Base-by-base conservation (phyloP, 495 filamentous ascomycete genomes). In the Xylaria grammica region DNA sequence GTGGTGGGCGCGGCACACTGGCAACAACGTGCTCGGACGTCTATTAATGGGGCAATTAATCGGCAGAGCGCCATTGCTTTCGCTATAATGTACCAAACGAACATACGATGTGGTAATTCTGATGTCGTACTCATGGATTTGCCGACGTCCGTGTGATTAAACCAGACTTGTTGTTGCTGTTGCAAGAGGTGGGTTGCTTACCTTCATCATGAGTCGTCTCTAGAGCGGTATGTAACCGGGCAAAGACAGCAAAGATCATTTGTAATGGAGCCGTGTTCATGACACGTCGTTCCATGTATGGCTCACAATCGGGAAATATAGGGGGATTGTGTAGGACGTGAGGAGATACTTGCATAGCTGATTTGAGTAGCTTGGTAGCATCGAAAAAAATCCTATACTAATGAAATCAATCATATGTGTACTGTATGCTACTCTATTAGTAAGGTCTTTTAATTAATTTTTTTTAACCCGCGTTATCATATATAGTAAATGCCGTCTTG, bases 261-360 rank as follows among this genome's bases (percentile, higher is more conserved):
- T 34, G 53, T 56, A 42, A 4, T 56, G n/a, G n/a, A n/a, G n/a
- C 40, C 56, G 36, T 27, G 42, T 59, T 42, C 42, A 5, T 22
- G 29, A 24, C 11, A 48, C 24, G 38, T 15, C 8, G 24, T 20
- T 38, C 54, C 38, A 26, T 42, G 19, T 48, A 29, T 29, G 40
- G 42, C 56, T 46, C 42, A 48, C 30, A 26, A 13, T 19, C 40
- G 29, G 56, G n/a, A 30, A 59, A 59, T 20, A 58, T 22, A 57
- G 22, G 24, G 30, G 2, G 11, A 53, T 53, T 24, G 19, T 17
- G n/a, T 20, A 53, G 30, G 5, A 34, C n/a, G n/a, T 3, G n/a
- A 19, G 40, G 5, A 48, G 6, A 24, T 20, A 5, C 40, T 15
- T 3, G 15, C 40, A 42, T 42, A 15, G 40, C 40, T 42, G 40